Base-by-base conservation (phyloP, 345 rosid genomes). In the Lepidium africanum region DNA sequence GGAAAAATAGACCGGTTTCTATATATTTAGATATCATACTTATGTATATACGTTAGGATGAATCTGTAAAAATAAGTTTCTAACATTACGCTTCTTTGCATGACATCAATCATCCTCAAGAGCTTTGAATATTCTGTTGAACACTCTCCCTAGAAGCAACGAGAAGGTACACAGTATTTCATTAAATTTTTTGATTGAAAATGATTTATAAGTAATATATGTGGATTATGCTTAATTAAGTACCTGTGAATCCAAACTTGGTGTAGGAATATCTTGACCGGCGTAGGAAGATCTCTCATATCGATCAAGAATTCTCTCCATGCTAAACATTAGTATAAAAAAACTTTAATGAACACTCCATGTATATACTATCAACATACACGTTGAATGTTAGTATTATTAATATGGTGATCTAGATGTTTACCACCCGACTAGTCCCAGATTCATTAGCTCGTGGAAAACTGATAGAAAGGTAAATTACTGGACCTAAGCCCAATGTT, bases 221-320 rank as follows among this genome's bases (percentile, higher is more conserved):
- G 45, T 38, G 32, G 10, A 65, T 41, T 57, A 19, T 48, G 23
- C 10, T 73, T 37, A 19, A 50, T 65, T 37, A n/a, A 50, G 57
- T 71, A 88, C 89, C 83, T 77, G 79, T 23, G 63, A 32, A 16
- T 70, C 75, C 46, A 72, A 49, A 57, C 35, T 74, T 54, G 69
- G 55, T 46, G 83, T 57, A 9, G 62, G 57, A 50, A 65, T 53
- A 7, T 82, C 82, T 47, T 72, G 75, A 39, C 84, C 87, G 16
- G 78, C 73, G 69, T 57, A 73, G 4, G 80, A 67, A 39, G 65
- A 40, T 59, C 82, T 83, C 75, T 91, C 91, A 19, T 91, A 89
- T 54, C 87, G 87, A 70, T 85, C 89, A 14, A 91, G 67, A 74
- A 87, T 85, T 17, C 70, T 78, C 67, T 89, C 97, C 87, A 89